Percentiles rank a stretch among this genome's conserved stretches.
These are phyloP conservation scores for Bipolaris victoriae DNA, from an alignment of 2,329 filamentous ascomycete genomes.

Conservation along the genomic window DNA sequence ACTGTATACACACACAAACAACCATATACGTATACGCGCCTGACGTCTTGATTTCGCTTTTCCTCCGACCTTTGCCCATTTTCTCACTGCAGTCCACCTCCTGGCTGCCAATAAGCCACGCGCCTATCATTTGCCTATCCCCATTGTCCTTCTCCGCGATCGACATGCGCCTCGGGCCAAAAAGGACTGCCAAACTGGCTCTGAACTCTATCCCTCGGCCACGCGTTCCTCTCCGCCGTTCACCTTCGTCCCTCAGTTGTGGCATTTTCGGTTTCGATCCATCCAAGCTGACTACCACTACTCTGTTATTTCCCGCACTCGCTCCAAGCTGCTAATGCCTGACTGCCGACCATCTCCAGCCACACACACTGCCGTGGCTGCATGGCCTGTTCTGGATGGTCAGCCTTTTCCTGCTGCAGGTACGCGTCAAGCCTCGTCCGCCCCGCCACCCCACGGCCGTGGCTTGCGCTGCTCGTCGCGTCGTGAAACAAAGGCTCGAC, in stretches of 20 bases:
- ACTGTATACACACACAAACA: too few relatives aligned
- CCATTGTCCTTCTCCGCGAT: not conserved
- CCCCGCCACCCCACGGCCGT: constrained; percentile 22
- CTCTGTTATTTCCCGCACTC: too few relatives aligned
- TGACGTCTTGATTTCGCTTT: not conserved
- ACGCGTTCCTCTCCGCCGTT: constrained; percentile 1
- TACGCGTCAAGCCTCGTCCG: constrained; percentile 34
- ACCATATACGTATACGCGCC: not conserved
- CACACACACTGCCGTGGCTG: too few relatives aligned
- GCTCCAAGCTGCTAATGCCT: too few relatives aligned
- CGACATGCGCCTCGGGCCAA: not conserved
- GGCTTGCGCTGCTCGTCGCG: constrained; percentile 29
- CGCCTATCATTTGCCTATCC: not conserved
- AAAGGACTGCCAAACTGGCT: constrained; percentile 3
- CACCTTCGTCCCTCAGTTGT: not conserved
- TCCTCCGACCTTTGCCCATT: not conserved
- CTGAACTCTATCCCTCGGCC: constrained; percentile 18
- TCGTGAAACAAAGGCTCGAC: constrained; percentile 26
- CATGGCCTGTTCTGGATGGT: not conserved
- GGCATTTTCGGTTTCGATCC: too few relatives aligned
- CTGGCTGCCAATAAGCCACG: constrained; percentile 15
- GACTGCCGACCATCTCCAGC: too few relatives aligned
- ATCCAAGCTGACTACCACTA: too few relatives aligned
- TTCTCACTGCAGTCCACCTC: not conserved
- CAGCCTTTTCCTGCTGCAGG: constrained; percentile 34